Evolutionary conservation across 2,329 filamentous ascomycete species (phyloP), one percentile per base, ranked within the genome.

Genomic region (Fusarium begoniae): DNA sequence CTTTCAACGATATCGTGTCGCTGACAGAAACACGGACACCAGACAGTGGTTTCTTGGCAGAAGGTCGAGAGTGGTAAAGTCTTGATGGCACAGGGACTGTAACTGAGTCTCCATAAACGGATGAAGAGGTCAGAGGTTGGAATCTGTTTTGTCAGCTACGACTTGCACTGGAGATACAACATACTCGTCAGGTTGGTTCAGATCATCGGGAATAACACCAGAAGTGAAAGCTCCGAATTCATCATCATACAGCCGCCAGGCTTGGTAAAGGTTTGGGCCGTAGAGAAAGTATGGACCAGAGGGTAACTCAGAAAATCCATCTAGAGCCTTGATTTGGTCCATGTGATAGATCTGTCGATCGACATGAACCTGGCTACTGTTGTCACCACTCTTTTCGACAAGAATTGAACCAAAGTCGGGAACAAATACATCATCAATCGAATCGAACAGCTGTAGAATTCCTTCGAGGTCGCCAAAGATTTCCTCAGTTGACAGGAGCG

Each of bases 231-330:
- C 82, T 6, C 79, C 80, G 9, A 81, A 61, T 1, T 78, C 74
- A 55, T 85, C 83, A 15, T 82, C 80, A 41, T 85, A 84, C n/a
- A 85, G 58, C 35, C 80, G 80, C 81, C 83, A 85, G 9, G 83
- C 83, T 51, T 84, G 83, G 41, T 85, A 80, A 2, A 85, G 73
- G 17, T 84, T 83, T 5, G 82, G 82, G 0, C 83, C 83, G 45
- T 84, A 80, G 2, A 85, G 73, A 30, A 85, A 83, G 62, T 85
- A 85, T 6, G 83, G 83, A 0, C 83, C 83, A 3, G 83, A 84
- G 0, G 83, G 82, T 28, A 85, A 63, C 13, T 79, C 65, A 1
- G 74, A 69, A 38, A 81, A 69, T 18, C 72, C 63, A 7, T 68
- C 65, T 1, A 79, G 18, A 9, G 71, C 66, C 26, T 61, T 64